A percentile compares a stretch with the other conserved stretches of the same genome.
These are phyloP conservation scores for Aspergillus arachidicola DNA, from an alignment of 2,329 filamentous ascomycete genomes.

Conservation along the genomic window DNA sequence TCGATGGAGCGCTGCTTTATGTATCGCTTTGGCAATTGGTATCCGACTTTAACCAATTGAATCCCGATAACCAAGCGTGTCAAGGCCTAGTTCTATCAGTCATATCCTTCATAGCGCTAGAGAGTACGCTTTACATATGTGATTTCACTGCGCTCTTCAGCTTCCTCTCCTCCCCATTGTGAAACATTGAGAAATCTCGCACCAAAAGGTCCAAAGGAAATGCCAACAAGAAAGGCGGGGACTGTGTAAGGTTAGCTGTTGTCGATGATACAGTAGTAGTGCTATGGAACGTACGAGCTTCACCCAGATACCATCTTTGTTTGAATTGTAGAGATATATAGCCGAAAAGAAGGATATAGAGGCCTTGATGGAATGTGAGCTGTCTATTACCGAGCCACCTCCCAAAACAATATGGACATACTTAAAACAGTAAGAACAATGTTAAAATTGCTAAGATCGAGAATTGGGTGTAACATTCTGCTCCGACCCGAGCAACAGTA, in stretches of 20 bases:
- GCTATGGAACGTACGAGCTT: slow-evolving; percentile 36
- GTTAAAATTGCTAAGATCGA: slow-evolving; percentile 40
- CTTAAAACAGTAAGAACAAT: slow-evolving; percentile 37
- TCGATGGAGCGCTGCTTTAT: slow-evolving; percentile 54
- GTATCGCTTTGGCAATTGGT: slow-evolving; percentile 63
- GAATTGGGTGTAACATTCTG: slow-evolving; percentile 38
- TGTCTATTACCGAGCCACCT: background rate
- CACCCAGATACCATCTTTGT: slow-evolving; percentile 43
- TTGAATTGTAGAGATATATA: slow-evolving; percentile 41
- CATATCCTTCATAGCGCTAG: background rate
- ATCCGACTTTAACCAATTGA: slow-evolving; percentile 66
- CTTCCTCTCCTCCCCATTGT: slow-evolving; percentile 38
- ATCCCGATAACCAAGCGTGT: slow-evolving; percentile 64
- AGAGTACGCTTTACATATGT: slow-evolving; percentile 39
- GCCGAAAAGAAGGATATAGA: slow-evolving; percentile 37
- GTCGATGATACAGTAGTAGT: background rate
- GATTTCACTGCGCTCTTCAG: slow-evolving; percentile 41
- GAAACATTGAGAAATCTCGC: slow-evolving; percentile 56
- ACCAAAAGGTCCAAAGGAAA: slow-evolving; percentile 57
- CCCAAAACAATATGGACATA: slow-evolving; percentile 16
- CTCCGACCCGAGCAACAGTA: background rate
- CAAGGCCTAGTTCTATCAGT: slow-evolving; percentile 42
- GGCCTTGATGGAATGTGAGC: slow-evolving; percentile 26
- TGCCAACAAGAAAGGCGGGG: slow-evolving; percentile 58
- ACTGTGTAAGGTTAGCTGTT: slow-evolving; percentile 40